phyloP scores from a whole-genome alignment of 192 early-diverging fungal genomes.

The Paraglomus occultum region DNA sequence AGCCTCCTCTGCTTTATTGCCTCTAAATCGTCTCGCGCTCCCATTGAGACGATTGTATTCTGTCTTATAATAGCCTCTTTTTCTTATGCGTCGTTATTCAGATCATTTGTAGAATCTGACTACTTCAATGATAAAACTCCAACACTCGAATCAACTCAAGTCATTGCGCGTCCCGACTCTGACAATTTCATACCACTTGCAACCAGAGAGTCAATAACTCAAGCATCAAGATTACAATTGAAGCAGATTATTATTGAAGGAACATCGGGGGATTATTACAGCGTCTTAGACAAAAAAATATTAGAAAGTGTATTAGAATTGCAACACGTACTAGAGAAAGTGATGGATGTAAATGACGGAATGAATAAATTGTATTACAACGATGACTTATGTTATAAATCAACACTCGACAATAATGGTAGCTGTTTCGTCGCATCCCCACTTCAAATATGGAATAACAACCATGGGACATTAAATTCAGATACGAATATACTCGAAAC shows the following conservation, averaged over 20 bases:
- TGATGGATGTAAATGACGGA: conserved; percentile 33
- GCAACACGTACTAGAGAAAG: conserved; percentile 38
- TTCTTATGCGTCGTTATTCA: conserved; percentile 74
- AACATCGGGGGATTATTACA: conserved; percentile 30
- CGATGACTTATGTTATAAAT: conserved; percentile 43
- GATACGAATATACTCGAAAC: conserved; percentile 41
- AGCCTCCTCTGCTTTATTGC: no score
- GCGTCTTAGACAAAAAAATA: conserved; percentile 27
- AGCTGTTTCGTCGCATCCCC: conserved; percentile 29
- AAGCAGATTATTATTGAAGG: conserved; percentile 56
- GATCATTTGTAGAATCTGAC: conserved; percentile 64
- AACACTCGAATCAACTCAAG: conserved; percentile 45
- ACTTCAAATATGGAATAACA: conserved; percentile 26
- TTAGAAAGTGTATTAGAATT: conserved; percentile 47
- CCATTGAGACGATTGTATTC: conserved; percentile 76
- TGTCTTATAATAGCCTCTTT: conserved; percentile 71
- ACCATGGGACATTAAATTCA: conserved; percentile 23
- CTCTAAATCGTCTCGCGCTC: conserved; percentile 58
- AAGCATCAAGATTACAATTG: conserved; percentile 52
- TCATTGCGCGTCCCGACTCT: conserved; percentile 37
- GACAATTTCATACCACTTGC: conserved; percentile 39
- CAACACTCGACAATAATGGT: not conserved
- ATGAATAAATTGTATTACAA: conserved; percentile 33
- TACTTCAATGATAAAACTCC: conserved; percentile 49
- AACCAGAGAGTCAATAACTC: conserved; percentile 43